These are phyloP conservation scores for Anaeramoeba flamelloides DNA, from an alignment of 78 protist species.

Conservation along the genomic window DNA sequence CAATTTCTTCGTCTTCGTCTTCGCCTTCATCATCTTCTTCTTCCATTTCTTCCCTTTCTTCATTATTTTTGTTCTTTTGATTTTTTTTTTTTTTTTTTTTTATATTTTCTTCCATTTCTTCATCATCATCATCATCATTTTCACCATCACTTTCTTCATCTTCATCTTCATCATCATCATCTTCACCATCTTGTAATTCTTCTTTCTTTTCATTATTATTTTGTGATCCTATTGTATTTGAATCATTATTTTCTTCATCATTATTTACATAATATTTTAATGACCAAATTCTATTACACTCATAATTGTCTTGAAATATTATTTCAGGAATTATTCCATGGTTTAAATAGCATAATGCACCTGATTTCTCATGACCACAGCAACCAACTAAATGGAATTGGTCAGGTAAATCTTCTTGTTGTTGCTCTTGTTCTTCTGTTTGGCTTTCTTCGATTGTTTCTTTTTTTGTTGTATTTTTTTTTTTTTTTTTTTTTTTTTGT, in stretches of 20 bases:
- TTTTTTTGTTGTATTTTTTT: too few species aligned
- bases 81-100: not conserved
- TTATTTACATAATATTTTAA: not conserved
- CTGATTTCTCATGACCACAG: not conserved
- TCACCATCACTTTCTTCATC: not conserved
- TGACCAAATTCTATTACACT: too few species aligned
- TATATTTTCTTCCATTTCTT: not conserved
- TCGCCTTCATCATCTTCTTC: not conserved
- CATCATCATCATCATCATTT: not conserved
- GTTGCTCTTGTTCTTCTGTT: too few species aligned
- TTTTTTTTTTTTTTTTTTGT: too few species aligned
- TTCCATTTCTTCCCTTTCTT: not conserved
- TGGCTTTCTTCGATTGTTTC: too few species aligned
- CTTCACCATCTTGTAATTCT: not conserved
- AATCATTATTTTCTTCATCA: not conserved
- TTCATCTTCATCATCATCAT: slow-evolving; percentile 1
- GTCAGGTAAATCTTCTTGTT: too few species aligned
- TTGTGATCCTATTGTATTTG: not conserved
- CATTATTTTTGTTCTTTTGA: not conserved
- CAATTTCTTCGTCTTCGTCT: not conserved
- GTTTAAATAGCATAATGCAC: not conserved
- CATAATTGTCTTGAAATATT: too few species aligned
- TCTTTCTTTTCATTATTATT: not conserved
- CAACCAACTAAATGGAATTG: not conserved
- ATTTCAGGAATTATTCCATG: not conserved